phyloP scores from a whole-genome alignment of 345 rosid genomes.

The Odontarrhena argentea region DNA sequence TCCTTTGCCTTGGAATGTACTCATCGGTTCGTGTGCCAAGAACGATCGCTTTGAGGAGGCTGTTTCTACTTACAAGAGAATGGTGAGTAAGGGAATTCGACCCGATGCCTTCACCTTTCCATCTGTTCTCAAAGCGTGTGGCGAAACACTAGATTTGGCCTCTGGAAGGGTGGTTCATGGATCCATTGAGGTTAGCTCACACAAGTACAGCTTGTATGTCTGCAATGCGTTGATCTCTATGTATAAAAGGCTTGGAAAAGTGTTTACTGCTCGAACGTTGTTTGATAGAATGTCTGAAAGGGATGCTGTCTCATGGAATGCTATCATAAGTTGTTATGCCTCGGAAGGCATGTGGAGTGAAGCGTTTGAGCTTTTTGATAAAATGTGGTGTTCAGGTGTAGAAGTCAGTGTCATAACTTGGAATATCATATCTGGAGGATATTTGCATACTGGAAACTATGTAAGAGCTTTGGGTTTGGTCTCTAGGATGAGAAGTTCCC shows the following conservation, averaged over 20 bases:
- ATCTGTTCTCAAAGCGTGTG: conserved; percentile 78
- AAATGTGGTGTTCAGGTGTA: conserved; percentile 52
- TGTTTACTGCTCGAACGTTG: conserved; percentile 50
- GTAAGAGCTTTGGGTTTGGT: conserved; percentile 54
- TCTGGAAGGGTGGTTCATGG: conserved; percentile 65
- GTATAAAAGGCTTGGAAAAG: conserved; percentile 66
- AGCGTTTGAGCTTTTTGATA: conserved; percentile 60
- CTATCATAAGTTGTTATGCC: conserved; percentile 66
- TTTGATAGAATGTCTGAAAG: conserved; percentile 65
- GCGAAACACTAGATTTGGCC: conserved; percentile 52
- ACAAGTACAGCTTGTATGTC: conserved; percentile 56
- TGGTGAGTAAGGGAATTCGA: conserved; percentile 57
- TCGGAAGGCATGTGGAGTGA: conserved; percentile 66
- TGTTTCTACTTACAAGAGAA: conserved; percentile 50
- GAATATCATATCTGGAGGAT: conserved; percentile 72
- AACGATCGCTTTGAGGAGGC: conserved; percentile 52
- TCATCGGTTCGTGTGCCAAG: conserved; percentile 54
- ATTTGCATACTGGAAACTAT: conserved; percentile 53
- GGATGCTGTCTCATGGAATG: conserved; percentile 80
- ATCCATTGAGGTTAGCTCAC: conserved; percentile 47
- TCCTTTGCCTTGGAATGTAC: conserved; percentile 77
- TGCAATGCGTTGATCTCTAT: conserved; percentile 75
- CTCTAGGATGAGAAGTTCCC: conserved; percentile 52
- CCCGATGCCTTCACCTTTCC: conserved; percentile 83
- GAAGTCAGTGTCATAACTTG: conserved; percentile 59